These are phyloP conservation scores for Trypanosoma boissoni DNA, from an alignment of 208 protist genomes.

Conservation along the genomic window DNA sequence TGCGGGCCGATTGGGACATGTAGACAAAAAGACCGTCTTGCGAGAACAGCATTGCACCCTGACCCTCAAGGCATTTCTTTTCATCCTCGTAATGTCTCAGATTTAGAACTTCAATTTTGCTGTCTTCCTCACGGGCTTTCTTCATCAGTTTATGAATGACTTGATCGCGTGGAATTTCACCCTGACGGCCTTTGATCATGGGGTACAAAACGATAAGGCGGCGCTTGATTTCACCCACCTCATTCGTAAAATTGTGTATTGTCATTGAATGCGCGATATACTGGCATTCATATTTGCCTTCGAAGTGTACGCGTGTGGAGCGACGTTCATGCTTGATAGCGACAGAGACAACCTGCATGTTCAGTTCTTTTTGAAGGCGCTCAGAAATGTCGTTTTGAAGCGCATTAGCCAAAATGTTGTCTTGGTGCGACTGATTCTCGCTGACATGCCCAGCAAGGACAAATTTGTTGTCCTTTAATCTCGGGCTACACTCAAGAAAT, in stretches of 20 bases:
- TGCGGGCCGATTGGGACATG: conserved; percentile 54
- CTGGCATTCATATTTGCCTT: conserved; percentile 39
- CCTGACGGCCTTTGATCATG: conserved; percentile 46
- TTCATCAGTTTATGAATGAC: conserved; percentile 43
- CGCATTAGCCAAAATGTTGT: conserved; percentile 25
- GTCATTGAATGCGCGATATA: conserved; percentile 52
- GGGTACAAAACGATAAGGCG: conserved; percentile 73
- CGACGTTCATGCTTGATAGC: conserved; percentile 15
- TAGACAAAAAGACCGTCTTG: conserved; percentile 65
- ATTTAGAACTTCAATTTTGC: conserved; percentile 54
- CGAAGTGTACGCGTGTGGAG: conserved; percentile 25
- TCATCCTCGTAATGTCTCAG: conserved; percentile 50
- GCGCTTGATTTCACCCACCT: conserved; percentile 44
- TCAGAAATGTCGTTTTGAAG: conserved; percentile 28
- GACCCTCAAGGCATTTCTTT: conserved; percentile 57
- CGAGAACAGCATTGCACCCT: conserved; percentile 58
- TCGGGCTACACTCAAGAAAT: conserved; percentile 15
- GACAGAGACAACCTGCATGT: conserved; percentile 10
- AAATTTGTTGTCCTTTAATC: conserved; percentile 31
- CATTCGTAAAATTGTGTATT: conserved; percentile 69
- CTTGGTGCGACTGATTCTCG: conserved; percentile 24
- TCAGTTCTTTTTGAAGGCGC: conserved; percentile 15
- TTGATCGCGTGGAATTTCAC: conserved; percentile 51
- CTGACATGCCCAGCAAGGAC: conserved; percentile 25
- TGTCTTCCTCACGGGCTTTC: conserved; percentile 16